Evolutionary conservation across 805 yeast genomes (phyloP), one percentile per base, ranked within the genome.

Genomic region (Zygotorulaspora sp.): DNA sequence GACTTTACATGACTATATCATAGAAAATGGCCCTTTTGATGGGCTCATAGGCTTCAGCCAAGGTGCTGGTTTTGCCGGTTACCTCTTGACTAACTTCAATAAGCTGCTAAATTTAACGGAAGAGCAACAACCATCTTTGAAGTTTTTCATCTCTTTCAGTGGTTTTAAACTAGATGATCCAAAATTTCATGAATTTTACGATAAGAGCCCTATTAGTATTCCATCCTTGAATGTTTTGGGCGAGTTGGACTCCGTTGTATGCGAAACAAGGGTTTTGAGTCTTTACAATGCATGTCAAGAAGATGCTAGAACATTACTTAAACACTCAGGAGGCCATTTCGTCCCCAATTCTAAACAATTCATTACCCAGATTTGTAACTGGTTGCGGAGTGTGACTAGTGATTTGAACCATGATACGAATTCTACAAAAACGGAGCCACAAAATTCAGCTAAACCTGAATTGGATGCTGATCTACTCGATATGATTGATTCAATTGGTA

Each of bases 311-410:
- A 68, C 66, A 0, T 30, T 71, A 30, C 49, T 88, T 40, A 80
- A 74, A 45, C 98, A 90, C 56, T 95, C 97, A 4, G 97, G 97
- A 35, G 96, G 96, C 1, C 98, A 90, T 57, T 90, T 81, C 55
- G 94, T 90, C 25, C 98, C 98, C n/a, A 86, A 84, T 55, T 75
- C 86, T 3, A 83, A 82, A 40, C 54, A 43, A 12, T 65, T 62
- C 38, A 64, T 62, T 1, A 32, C 48, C 6, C 62, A 62, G 32
- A 57, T 66, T 6, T 32, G 61, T 12, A 45, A 48, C 22, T 67
- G 72, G 72, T 51, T 66, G 15, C 40, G 30, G 44, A 39, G 27
- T 20, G 24, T 12, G 6, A 37, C 36, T 24, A 33, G 14, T 6
- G 17, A 24, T 32, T 35, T n/a, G 33, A 16, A 9, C 11, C 24